Evolutionary conservation across 495 filamentous ascomycete genomes (phyloP).

Genomic region (Talaromyces thailandensis): DNA sequence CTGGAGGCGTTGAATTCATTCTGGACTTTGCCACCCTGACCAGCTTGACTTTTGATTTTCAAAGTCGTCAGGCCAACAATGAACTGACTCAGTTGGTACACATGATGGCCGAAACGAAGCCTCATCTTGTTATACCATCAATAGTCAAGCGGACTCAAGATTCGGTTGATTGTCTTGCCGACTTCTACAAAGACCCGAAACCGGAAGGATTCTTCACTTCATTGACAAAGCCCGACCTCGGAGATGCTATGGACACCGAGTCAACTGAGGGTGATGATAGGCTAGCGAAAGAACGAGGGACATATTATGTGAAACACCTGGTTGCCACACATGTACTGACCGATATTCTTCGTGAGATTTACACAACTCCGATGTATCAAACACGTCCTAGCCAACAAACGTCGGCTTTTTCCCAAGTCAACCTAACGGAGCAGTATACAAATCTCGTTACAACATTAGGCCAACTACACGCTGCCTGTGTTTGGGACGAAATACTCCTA

Average conservation of each 20-base stretch:
- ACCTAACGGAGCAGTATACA: conserved; percentile 71
- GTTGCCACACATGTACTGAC: conserved; percentile 65
- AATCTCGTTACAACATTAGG: conserved; percentile 62
- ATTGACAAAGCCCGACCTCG: conserved; percentile 32
- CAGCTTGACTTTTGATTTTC: conserved; percentile 67
- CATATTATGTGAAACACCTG: conserved; percentile 65
- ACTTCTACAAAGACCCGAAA: conserved; percentile 46
- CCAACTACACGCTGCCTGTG: conserved; percentile 62
- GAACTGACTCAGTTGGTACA: conserved; percentile 67
- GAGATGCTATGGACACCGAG: conserved; percentile 14
- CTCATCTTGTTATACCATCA: conserved; percentile 73
- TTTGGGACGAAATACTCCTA: conserved; percentile 75
- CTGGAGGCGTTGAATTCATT: conserved; percentile 74
- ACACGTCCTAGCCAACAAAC: conserved; percentile 41
- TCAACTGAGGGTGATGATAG: conserved; percentile 15
- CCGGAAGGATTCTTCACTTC: conserved; percentile 57
- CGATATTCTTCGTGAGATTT: conserved; percentile 62
- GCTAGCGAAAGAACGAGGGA: conserved; percentile 39
- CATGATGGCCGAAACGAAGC: conserved; percentile 71
- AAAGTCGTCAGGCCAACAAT: conserved; percentile 51
- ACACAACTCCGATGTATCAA: conserved; percentile 56
- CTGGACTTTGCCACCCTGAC: conserved; percentile 74
- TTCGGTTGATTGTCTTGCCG: conserved; percentile 56
- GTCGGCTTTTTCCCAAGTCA: conserved; percentile 59
- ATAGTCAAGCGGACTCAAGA: conserved; percentile 63